Evolutionary conservation across 306 rosid species (phyloP).

Genomic region (Quercus robur): DNA sequence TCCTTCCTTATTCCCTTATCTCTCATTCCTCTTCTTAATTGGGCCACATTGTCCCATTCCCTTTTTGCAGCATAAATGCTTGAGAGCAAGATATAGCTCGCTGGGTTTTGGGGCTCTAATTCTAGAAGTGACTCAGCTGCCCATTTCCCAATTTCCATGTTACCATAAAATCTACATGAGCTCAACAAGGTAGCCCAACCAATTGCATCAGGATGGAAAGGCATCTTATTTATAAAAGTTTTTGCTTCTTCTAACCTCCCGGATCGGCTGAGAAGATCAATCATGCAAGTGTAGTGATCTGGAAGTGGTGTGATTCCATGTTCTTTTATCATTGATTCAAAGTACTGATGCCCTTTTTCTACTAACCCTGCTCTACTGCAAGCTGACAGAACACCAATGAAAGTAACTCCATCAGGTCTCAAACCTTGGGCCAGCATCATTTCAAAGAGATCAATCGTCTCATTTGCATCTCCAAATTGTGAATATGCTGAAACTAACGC

Average conservation of each 20-base stretch:
- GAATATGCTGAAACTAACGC: conserved; percentile 88
- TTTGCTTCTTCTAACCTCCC: conserved; percentile 84
- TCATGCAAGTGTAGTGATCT: conserved; percentile 88
- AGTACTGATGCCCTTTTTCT: conserved; percentile 67
- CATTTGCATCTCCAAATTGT: conserved; percentile 72
- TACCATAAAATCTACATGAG: conserved; percentile 66
- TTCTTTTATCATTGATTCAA: conserved; percentile 63
- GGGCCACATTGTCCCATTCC: conserved; percentile 76
- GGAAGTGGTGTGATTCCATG: conserved; percentile 60
- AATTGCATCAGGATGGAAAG: conserved; percentile 71
- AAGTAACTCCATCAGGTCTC: conserved; percentile 81
- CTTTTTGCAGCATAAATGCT: conserved; percentile 84
- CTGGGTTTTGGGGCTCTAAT: conserved; percentile 85
- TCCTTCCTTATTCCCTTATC: conserved; percentile 77
- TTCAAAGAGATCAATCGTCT: conserved; percentile 67
- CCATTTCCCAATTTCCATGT: conserved; percentile 83
- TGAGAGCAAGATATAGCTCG: conserved; percentile 76
- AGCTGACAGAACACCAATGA: conserved; percentile 91
- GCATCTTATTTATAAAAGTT: conserved; percentile 66
- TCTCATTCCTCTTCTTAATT: conserved; percentile 78
- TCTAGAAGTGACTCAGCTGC: conserved; percentile 77
- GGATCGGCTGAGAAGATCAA: conserved; percentile 84
- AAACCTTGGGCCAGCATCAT: conserved; percentile 60
- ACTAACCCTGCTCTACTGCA: conserved; percentile 91
- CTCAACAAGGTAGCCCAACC: conserved; percentile 91